Conservation (phyloP, 345 rosid genomes). For the Moricandia moricandioides region DNA sequence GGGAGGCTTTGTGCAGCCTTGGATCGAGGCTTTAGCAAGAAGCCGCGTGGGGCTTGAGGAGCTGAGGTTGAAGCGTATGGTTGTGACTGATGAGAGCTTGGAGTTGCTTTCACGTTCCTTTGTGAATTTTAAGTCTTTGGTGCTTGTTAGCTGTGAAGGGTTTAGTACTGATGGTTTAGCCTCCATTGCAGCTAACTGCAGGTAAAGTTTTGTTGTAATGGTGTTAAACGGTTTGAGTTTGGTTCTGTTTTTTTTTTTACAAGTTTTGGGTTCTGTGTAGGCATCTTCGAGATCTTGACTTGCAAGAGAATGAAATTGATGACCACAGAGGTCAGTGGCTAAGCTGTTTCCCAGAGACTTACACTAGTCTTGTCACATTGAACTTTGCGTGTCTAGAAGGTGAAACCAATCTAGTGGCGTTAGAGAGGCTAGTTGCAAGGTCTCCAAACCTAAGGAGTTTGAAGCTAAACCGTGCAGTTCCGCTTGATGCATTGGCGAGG, state of each 20-base stretch:
- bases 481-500: conserved; percentile 65
- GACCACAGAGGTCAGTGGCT: conserved; percentile 95
- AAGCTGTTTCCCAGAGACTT: conserved; percentile 84
- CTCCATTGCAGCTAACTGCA: conserved; percentile 86
- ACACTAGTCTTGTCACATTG: conserved; percentile 69
- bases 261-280: conserved; percentile 37
- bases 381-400: conserved; percentile 96
- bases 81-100: conserved; percentile 74
- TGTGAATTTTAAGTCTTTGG: conserved; percentile 74
- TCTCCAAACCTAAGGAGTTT: conserved; percentile 83
- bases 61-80: conserved; percentile 94
- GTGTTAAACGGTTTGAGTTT: not conserved
- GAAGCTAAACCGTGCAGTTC: conserved; percentile 78
- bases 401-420: conserved; percentile 66
- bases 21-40: conserved; percentile 73
- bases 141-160: conserved; percentile 95
- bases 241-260: not conserved
- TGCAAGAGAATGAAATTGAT: conserved; percentile 95
- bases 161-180: conserved; percentile 92
- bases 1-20: conserved; percentile 83
- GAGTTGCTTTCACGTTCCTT: conserved; percentile 74
- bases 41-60: conserved; percentile 70
- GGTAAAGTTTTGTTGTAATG: conserved; percentile 33
- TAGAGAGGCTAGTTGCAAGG: conserved; percentile 87
- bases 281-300: conserved; percentile 81